phyloP scores from a whole-genome alignment of 805 yeast genomes.

The Tetrapisispora taiwanensis region DNA sequence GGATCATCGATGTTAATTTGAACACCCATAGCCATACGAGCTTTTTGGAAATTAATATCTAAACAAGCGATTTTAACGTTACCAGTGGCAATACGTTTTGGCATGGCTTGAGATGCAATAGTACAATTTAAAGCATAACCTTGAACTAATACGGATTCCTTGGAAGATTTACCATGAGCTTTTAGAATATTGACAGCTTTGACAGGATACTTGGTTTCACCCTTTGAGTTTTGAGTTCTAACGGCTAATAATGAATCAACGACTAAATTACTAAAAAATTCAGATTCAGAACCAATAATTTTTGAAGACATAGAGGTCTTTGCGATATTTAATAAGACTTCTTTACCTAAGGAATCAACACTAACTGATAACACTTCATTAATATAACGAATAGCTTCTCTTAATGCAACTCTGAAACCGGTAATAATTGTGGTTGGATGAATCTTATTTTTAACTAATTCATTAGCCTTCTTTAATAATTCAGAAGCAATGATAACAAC shows the following conservation, averaged over 20 bases:
- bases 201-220: constrained; percentile 87
- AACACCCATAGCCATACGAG: constrained; percentile 97
- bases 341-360: constrained; percentile 72
- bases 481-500: constrained; percentile 95
- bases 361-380: constrained; percentile 74
- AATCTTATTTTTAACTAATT: constrained; percentile 81
- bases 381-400: constrained; percentile 82
- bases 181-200: constrained; percentile 93
- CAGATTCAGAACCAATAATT: constrained; percentile 89
- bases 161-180: constrained; percentile 91
- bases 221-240: constrained; percentile 77
- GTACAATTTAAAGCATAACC: constrained; percentile 97
- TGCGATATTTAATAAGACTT: constrained; percentile 81
- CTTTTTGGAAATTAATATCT: constrained; percentile 89
- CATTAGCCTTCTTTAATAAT: constrained; percentile 83
- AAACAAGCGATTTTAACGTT: constrained; percentile 77
- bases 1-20: constrained; percentile 96
- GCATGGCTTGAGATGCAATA: constrained; percentile 95
- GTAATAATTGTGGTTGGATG: constrained; percentile 98
- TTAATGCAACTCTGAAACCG: constrained; percentile 87
- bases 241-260: constrained; percentile 95
- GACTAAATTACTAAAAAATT: constrained; percentile 79
- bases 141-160: constrained; percentile 74
- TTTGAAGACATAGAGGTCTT: constrained; percentile 95
- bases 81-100: constrained; percentile 38